These are phyloP conservation scores for Capsicum rhomboideum DNA, from an alignment of 257 asterid species.

Conservation along the genomic window DNA sequence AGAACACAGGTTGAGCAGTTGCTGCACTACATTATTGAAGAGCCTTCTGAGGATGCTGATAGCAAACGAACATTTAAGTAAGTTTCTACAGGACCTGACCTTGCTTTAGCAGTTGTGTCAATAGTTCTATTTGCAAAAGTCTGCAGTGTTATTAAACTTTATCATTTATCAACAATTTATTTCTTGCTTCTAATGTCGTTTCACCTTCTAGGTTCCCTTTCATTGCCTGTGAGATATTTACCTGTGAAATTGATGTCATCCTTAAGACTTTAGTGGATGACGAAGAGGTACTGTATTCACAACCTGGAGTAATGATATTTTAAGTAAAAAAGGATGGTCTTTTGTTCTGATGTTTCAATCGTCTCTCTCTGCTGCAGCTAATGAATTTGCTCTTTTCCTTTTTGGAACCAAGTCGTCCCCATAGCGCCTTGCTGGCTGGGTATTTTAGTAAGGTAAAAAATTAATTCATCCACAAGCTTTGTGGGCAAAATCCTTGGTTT, in stretches of 20 bases:
- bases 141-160: neutral
- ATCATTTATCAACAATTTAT: neutral
- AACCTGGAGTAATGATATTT: neutral
- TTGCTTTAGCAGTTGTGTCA: neutral
- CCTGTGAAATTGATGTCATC: conserved; percentile 97
- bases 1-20: conserved; percentile 85
- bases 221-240: conserved; percentile 90
- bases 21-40: conserved; percentile 73
- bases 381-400: conserved; percentile 93
- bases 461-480: conserved; percentile 5
- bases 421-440: conserved; percentile 88
- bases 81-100: conserved; percentile 15
- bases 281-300: conserved; percentile 61
- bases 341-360: conserved; percentile 7
- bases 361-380: conserved; percentile 45
- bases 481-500: neutral
- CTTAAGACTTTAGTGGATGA: conserved; percentile 91
- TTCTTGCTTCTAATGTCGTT: conserved; percentile 11
- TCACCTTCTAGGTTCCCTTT: conserved; percentile 74
- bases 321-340: conserved; percentile 5
- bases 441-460: conserved; percentile 86
- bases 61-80: conserved; percentile 84
- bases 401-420: conserved; percentile 81
- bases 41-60: conserved; percentile 84
- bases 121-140: neutral